Evolutionary conservation across 2,329 filamentous ascomycete genomes (phyloP).

Genomic region (Diplodia intermedia): DNA sequence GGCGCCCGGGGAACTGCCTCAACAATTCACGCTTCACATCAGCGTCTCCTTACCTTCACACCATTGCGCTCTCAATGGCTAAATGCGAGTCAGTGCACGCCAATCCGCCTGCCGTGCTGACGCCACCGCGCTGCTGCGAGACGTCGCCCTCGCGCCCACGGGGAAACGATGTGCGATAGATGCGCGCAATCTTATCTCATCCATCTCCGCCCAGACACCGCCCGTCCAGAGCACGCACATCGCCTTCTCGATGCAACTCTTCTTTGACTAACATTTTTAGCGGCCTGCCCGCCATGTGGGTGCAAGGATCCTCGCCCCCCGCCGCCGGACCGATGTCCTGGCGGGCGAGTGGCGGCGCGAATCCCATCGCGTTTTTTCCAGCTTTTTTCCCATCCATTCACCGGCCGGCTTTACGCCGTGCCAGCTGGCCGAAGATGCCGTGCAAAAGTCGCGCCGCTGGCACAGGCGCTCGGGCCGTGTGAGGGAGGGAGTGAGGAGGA

Average conservation of each 20-base stretch:
- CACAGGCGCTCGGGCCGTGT: constrained; percentile 6
- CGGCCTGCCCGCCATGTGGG: constrained; percentile 5
- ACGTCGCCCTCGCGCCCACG: constrained; percentile 8
- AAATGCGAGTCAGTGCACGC: constrained; percentile 13
- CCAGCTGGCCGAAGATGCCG: constrained; percentile 1
- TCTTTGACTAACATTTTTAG: constrained; percentile 8
- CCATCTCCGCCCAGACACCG: constrained; percentile 21
- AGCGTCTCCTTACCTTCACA: constrained; percentile 32
- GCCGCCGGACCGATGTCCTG: constrained; percentile 25
- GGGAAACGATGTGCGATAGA: constrained; percentile 18
- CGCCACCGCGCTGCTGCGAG: constrained; percentile 9
- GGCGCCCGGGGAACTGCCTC: constrained; percentile 26
- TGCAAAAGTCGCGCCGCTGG: constrained; percentile 11
- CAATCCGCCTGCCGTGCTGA: not conserved
- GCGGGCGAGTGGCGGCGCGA: constrained; percentile 12
- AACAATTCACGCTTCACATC: constrained; percentile 29
- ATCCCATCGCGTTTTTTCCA: constrained; percentile 9
- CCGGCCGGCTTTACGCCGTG: not conserved
- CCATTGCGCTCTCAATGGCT: constrained; percentile 5
- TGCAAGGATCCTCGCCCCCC: constrained; percentile 14
- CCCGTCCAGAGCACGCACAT: not conserved
- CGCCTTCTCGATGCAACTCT: not conserved
- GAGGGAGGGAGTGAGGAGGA: not conserved
- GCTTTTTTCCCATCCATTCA: not conserved
- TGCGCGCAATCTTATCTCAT: constrained; percentile 24